Conservation (phyloP, 2,329 filamentous ascomycete genomes). For the Clonostachys sp. region DNA sequence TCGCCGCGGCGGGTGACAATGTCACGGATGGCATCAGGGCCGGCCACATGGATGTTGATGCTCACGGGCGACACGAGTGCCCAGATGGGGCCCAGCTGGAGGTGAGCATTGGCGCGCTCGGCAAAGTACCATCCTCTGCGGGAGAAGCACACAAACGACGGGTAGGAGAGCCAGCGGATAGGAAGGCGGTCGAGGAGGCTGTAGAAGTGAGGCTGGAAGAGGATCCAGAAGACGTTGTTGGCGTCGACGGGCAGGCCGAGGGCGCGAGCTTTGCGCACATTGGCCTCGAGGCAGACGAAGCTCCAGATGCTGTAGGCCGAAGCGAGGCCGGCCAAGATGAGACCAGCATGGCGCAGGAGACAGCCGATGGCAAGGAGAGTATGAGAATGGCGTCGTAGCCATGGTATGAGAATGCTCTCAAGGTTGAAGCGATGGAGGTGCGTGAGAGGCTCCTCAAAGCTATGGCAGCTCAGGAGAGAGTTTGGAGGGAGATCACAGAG, state of each 20-base stretch:
- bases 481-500: no score
- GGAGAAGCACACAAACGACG: slow-evolving; percentile 22
- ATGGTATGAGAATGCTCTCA: no score
- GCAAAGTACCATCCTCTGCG: slow-evolving; percentile 17
- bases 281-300: no score
- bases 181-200: slow-evolving; percentile 7
- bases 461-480: no score
- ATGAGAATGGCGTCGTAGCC: no score
- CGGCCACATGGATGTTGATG: slow-evolving; percentile 4
- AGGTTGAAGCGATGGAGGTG: no score
- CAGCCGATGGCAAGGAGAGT: no score
- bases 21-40: slow-evolving; percentile 3
- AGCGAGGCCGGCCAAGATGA: no score
- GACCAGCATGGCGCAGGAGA: no score
- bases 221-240: slow-evolving; percentile 20
- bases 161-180: slow-evolving; percentile 13
- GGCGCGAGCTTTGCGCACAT: slow-evolving; percentile 10
- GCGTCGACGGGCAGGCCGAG: slow-evolving; percentile 22
- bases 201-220: slow-evolving; percentile 14
- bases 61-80: slow-evolving; percentile 1
- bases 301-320: no score
- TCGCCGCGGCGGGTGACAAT: slow-evolving; percentile 1
- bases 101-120: slow-evolving; percentile 13
- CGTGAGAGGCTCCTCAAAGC: no score
- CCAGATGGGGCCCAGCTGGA: slow-evolving; percentile 15